Base-by-base conservation (phyloP, 179 eudicot species). In the Silene coronaria region DNA sequence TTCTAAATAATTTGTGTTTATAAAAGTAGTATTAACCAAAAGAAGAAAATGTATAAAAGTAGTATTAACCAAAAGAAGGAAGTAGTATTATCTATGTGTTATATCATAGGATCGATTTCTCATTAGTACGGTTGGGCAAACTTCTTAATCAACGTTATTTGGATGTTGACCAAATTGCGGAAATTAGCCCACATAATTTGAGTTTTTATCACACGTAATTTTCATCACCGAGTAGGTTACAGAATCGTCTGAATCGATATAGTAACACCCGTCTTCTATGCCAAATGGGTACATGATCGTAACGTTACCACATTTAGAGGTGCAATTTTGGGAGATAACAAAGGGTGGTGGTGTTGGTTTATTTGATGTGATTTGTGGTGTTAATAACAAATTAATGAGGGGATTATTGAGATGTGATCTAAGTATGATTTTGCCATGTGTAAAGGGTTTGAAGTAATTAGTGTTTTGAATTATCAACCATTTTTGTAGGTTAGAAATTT, bases 271-370 rank as follows among this genome's bases (percentile, higher is more conserved):
- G 5, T 77, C 78, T 10, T 53, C 68, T 9, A 81, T 81, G 0
- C 84, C 84, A 65, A 81, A 81, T 9, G 81, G 84, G 48, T 61
- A 81, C 4, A 78, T 78, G 51, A 80, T 73, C 6, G 61, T 11
- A 0, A 77, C 17, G 11, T 70, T 48, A 3, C 80, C 80, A 27
- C 80, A 77, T 23, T 64, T 71, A 0, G 30, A 19, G 2, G 45
- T 48, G 12, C 80, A 78, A 27, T 46, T 17, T 21, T 38, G 72
- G 3, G 51, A n/a, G 2, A 64, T 28, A 32, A 64, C 69, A 14
- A 64, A 21, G 2, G 68, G 3, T 14, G n/a, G 6, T 24, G 36
- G 2, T 24, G 9, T 0, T 64, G 66, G 8, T 0, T 27, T 11
- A 62, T 13, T 4, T 62, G n/a, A 28, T 62, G 36, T 66, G 23